A percentile compares a stretch with the other conserved stretches of the same genome.
phyloP scores from a whole-genome alignment of 2,329 filamentous ascomycete genomes.

The Phialemonium atrogriseum region DNA sequence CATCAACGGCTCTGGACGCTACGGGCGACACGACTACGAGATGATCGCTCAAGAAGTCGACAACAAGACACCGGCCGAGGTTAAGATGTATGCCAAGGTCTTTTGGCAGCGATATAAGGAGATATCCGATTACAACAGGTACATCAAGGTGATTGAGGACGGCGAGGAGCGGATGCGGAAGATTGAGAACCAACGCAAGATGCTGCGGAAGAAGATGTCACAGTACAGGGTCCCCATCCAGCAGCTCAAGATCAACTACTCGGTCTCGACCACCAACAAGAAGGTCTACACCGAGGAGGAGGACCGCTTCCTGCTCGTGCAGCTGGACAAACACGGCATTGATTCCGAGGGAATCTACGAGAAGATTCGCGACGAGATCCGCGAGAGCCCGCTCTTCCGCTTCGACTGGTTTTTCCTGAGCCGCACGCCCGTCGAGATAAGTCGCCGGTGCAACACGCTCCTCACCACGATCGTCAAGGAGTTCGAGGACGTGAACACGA shows the following conservation, averaged over 20 bases:
- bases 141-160: conserved; percentile 81
- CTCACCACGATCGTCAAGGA: conserved; percentile 92
- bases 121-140: conserved; percentile 81
- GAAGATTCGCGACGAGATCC: conserved; percentile 92
- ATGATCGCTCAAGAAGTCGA: conserved; percentile 85
- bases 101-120: conserved; percentile 96
- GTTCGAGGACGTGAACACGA: conserved; percentile 62
- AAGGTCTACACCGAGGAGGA: conserved; percentile 99
- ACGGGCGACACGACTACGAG: conserved; percentile 78
- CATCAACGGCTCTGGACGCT: conserved; percentile 88
- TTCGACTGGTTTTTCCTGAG: conserved; percentile 99
- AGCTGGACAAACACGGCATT: conserved; percentile 85
- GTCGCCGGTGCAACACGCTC: conserved; percentile 85
- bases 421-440: conserved; percentile 85
- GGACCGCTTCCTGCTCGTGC: conserved; percentile 87
- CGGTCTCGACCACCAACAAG: conserved; percentile 97
- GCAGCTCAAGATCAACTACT: conserved; percentile 98
- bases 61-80: conserved; percentile 76
- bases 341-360: conserved; percentile 89
- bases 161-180: conserved; percentile 86
- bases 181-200: conserved; percentile 85
- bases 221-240: conserved; percentile 96
- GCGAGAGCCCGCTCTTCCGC: conserved; percentile 86
- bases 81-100: conserved; percentile 85
- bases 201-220: conserved; percentile 89